A percentile compares a stretch with the other conserved stretches of the same genome.
Evolutionary conservation across 1,284 basidiomycete species (phyloP).

Genomic region (Heterobasidion occidentale): DNA sequence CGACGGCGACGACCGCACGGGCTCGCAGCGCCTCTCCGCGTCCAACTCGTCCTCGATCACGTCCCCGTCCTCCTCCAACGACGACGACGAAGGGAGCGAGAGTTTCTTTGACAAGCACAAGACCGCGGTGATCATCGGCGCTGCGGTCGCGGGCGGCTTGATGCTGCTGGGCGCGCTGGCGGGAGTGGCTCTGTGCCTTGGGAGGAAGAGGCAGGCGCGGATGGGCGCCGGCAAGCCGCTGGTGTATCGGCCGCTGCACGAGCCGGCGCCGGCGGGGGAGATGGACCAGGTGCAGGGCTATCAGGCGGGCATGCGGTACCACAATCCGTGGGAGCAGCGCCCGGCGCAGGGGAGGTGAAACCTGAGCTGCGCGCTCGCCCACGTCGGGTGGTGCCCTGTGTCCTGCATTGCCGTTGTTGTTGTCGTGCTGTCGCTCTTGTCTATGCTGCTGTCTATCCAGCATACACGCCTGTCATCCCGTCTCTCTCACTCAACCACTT

Average conservation of each 20-base stretch:
- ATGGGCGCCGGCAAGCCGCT: background rate
- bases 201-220: background rate
- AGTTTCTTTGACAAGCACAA: background rate
- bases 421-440: too few species aligned
- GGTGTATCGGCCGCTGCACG: background rate
- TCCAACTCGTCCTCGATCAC: background rate
- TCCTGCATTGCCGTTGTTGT: too few species aligned
- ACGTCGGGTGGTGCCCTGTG: too few species aligned
- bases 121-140: background rate
- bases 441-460: too few species aligned
- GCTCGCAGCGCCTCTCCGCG: conserved; percentile 6
- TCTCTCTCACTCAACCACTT: too few species aligned
- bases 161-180: background rate
- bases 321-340: too few species aligned
- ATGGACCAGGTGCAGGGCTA: too few species aligned
- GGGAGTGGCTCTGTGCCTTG: background rate
- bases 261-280: background rate
- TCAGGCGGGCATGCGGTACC: too few species aligned
- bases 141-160: background rate
- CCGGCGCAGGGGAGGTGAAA: too few species aligned
- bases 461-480: too few species aligned
- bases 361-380: too few species aligned
- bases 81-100: background rate
- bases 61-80: background rate
- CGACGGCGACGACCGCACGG: conserved; percentile 39